Evolutionary conservation across 2,329 filamentous ascomycete genomes (phyloP), one percentile per base, ranked within the genome.

Genomic region (Pseudocercospora crystallina): DNA sequence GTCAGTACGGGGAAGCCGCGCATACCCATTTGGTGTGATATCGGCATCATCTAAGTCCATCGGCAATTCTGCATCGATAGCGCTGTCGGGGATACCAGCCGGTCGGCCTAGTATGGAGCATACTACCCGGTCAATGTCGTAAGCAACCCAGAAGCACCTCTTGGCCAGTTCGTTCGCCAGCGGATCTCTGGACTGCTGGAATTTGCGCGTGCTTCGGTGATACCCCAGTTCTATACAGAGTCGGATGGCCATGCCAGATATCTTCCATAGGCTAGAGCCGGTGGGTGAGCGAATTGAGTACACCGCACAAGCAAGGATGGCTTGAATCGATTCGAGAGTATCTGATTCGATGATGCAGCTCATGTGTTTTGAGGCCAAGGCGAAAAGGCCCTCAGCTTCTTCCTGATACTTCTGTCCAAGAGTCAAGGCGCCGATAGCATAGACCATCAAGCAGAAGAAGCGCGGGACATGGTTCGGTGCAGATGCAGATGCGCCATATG

Each of bases 211-310:
- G 49, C 58, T 67, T 34, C 67, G 61, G 49, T 69, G 66, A 42
- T 69, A 69, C n/a, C 65, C 68, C 26, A 69, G 63, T 44, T 69
- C 65, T n/a, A 69, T 60, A 38, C 65, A 69, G 36, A 68, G 65
- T 2, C 68, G 61, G 7, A 70, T 59, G n/a, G 66, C 66, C 58
- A 68, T 60, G 3, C 67, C 68, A 10, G 65, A 68, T 8, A 69
- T 51, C 49, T 67, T 70, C 67, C 65, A 67, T 10, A 66, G 50
- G 38, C 56, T 64, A 30, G 55, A 54, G 14, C 65, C 65, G 14
- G 55, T 54, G 12, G 59, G 59, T 8, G 64, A 65, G 37, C 61
- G 37, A 14, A 64, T 58, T 11, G 59, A 63, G 46, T 59, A 67
- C 12, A 66, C 55, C 12, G 63, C 63, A 44, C 61, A 65, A 30